Evolutionary conservation across 1,284 basidiomycete genomes (phyloP).

Genomic region (Dichomitus squalens): DNA sequence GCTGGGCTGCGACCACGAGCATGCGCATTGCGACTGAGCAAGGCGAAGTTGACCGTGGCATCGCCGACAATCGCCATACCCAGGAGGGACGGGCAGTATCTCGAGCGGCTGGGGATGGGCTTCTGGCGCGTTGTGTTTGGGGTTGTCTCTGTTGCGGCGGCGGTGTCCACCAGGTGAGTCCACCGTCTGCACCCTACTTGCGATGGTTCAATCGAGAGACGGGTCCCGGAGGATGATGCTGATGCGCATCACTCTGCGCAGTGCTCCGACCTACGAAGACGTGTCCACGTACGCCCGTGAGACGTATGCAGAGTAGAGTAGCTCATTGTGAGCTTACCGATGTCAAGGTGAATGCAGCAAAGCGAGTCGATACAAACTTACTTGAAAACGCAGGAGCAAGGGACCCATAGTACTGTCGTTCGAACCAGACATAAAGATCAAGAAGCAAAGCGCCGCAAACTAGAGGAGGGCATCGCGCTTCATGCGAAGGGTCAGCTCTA

Average conservation of each 20-base stretch:
- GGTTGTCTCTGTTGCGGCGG: conserved; percentile 62
- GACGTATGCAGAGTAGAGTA: too few relatives aligned
- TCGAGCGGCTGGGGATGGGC: conserved; percentile 76
- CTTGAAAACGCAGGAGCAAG: conserved; percentile 56
- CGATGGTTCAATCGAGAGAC: conserved; percentile 14
- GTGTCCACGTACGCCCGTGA: conserved; percentile 83
- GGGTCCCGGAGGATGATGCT: conserved; percentile 17
- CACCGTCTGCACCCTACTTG: neutral
- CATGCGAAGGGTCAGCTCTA: conserved; percentile 15
- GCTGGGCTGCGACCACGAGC: conserved; percentile 85
- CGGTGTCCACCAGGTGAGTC: conserved; percentile 52
- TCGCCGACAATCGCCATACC: conserved; percentile 26
- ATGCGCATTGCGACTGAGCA: conserved; percentile 53
- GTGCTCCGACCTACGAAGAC: conserved; percentile 50
- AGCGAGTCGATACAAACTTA: conserved; percentile 25
- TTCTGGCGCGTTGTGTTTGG: conserved; percentile 90
- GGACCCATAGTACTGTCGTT: conserved; percentile 66
- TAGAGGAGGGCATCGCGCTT: conserved; percentile 32
- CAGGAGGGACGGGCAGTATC: conserved; percentile 47
- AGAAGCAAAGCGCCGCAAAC: conserved; percentile 42
- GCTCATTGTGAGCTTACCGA: too few relatives aligned
- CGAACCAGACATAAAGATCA: conserved; percentile 55
- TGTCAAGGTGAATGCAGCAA: too few relatives aligned
- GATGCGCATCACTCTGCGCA: neutral
- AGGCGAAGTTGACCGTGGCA: conserved; percentile 28